phyloP scores from a whole-genome alignment of 2,329 filamentous ascomycete genomes.

The Pseudocercospora ulei region DNA sequence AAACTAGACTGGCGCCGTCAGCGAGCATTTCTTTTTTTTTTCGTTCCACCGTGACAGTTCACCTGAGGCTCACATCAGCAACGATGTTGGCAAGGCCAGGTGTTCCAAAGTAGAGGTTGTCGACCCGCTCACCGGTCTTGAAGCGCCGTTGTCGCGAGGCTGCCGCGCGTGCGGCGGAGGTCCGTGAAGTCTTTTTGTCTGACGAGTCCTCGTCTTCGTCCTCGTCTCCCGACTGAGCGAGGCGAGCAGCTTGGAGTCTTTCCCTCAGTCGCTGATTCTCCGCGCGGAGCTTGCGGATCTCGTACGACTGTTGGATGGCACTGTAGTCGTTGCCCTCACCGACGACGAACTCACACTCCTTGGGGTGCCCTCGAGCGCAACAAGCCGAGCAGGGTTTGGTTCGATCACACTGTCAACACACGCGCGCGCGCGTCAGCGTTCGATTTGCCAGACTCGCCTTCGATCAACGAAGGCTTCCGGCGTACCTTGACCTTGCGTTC shows the following conservation, averaged over 20 bases:
- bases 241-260: conserved; percentile 32
- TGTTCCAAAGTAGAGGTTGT: conserved; percentile 45
- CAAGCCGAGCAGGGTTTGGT: conserved; percentile 44
- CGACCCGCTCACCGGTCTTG: conserved; percentile 35
- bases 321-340: conserved; percentile 41
- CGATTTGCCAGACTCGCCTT: background rate
- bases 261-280: conserved; percentile 42
- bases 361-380: conserved; percentile 42
- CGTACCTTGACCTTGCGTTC: conserved; percentile 44
- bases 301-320: conserved; percentile 42
- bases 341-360: conserved; percentile 41
- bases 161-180: conserved; percentile 21
- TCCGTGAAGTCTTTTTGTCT: conserved; percentile 24
- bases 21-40: conserved; percentile 14
- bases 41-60: conserved; percentile 4
- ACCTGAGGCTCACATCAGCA: conserved; percentile 35
- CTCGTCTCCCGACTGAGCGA: conserved; percentile 34
- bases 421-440: conserved; percentile 13
- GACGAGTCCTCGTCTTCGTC: conserved; percentile 32
- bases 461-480: conserved; percentile 8
- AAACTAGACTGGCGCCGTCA: conserved; percentile 32
- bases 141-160: conserved; percentile 33
- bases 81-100: conserved; percentile 43
- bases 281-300: conserved; percentile 40
- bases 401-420: conserved; percentile 41